Evolutionary conservation across 2,329 filamentous ascomycete genomes (phyloP).

Genomic region (Fusarium mexicanum): DNA sequence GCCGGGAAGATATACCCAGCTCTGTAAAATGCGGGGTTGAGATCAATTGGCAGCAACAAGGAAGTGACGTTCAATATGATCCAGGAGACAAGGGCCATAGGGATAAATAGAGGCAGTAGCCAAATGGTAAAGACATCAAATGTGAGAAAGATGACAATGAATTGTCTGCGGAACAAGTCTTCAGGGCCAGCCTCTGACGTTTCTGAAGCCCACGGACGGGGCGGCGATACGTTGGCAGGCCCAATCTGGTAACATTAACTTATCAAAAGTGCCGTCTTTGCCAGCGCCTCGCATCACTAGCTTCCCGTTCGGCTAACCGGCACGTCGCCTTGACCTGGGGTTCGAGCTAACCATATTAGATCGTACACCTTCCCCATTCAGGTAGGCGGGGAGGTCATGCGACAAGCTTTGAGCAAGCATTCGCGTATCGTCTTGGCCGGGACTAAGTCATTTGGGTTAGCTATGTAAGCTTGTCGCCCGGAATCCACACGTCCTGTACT

Average conservation of each 20-base stretch:
- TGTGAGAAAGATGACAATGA: conserved; percentile 21
- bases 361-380: not conserved
- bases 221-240: too few relatives aligned
- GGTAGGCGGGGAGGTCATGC: not conserved
- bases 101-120: conserved; percentile 29
- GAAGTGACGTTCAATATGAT: conserved; percentile 29
- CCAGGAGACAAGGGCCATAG: conserved; percentile 35
- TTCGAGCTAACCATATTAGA: not conserved
- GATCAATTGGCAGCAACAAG: not conserved
- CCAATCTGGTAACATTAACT: too few relatives aligned
- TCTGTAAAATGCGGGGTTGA: not conserved
- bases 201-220: too few relatives aligned
- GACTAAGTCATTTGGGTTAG: not conserved
- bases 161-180: too few relatives aligned
- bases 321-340: not conserved
- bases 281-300: not conserved
- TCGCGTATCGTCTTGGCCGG: not conserved
- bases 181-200: too few relatives aligned
- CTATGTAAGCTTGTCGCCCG: not conserved
- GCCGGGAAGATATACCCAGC: not conserved
- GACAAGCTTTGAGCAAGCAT: not conserved
- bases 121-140: conserved; percentile 39
- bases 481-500: not conserved
- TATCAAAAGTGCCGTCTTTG: too few relatives aligned
- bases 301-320: not conserved